phyloP scores from a whole-genome alignment of 768 basidiomycete species.

The Suillus occidentalis region DNA sequence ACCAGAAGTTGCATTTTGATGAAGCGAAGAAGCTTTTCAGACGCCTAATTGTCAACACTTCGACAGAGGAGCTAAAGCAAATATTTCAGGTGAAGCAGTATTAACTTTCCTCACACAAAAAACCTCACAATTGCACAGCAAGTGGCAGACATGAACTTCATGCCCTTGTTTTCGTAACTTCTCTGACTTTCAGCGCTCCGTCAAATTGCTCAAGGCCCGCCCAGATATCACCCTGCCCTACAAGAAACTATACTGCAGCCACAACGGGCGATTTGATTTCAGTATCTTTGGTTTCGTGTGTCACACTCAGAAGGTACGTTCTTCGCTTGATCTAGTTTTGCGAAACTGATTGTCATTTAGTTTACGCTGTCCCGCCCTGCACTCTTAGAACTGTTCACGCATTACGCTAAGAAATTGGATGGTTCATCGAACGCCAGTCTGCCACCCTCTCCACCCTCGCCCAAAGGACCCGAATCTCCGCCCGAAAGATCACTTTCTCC shows the following conservation, averaged over 20 bases:
- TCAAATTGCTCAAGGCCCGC: conserved; percentile 77
- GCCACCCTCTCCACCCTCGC: not conserved
- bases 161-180: conserved; percentile 76
- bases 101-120: not conserved
- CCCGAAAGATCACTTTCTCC: not conserved
- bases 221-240: conserved; percentile 77
- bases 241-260: conserved; percentile 34
- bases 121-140: conserved; percentile 41
- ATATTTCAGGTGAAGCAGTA: conserved; percentile 53
- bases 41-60: conserved; percentile 64
- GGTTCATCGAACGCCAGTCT: not conserved
- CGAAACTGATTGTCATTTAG: conserved; percentile 26
- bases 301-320: conserved; percentile 48
- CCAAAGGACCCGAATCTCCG: not conserved
- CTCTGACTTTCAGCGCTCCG: conserved; percentile 75
- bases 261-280: conserved; percentile 37
- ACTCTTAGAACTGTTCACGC: conserved; percentile 36
- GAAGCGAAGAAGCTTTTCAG: conserved; percentile 73
- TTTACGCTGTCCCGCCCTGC: conserved; percentile 34
- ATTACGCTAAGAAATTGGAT: conserved; percentile 28
- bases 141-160: conserved; percentile 63
- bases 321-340: conserved; percentile 3
- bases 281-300: conserved; percentile 53
- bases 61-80: conserved; percentile 49
- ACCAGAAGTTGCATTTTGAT: conserved; percentile 64